A percentile compares a stretch with the other conserved stretches of the same genome.
phyloP scores from a whole-genome alignment of 1,139 yeast species.

The Taphrina sp. region DNA sequence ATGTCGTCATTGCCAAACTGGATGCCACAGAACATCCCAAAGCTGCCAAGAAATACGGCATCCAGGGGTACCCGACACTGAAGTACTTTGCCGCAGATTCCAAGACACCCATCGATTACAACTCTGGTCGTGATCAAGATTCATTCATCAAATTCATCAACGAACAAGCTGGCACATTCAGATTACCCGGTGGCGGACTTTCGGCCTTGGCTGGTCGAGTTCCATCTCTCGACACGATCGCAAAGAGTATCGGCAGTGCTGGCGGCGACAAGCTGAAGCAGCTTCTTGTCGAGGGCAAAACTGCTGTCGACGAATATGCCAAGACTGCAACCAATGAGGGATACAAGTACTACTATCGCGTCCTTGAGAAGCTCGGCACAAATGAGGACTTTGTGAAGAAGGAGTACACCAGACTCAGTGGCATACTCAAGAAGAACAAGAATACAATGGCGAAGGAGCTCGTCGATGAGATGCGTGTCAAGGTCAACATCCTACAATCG shows the following conservation, averaged over 20 bases:
- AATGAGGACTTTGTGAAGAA: conserved; percentile 24
- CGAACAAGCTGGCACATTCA: conserved; percentile 52
- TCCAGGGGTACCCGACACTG: conserved; percentile 66
- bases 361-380: conserved; percentile 31
- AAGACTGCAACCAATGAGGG: conserved; percentile 17
- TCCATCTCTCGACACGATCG: conserved; percentile 46
- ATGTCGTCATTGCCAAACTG: conserved; percentile 47
- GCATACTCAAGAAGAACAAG: conserved; percentile 16
- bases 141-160: conserved; percentile 55
- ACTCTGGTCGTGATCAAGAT: conserved; percentile 50
- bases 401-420: conserved; percentile 27
- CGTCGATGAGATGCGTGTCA: conserved; percentile 25
- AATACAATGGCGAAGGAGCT: conserved; percentile 21
- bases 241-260: conserved; percentile 31
- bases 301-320: conserved; percentile 39
- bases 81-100: conserved; percentile 49
- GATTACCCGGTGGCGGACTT: conserved; percentile 57
- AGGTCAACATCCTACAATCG: conserved; percentile 30
- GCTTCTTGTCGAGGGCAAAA: conserved; percentile 41
- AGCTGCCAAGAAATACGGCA: conserved; percentile 55
- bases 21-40: conserved; percentile 66
- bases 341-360: conserved; percentile 32
- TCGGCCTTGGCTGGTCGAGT: conserved; percentile 57
- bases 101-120: conserved; percentile 47
- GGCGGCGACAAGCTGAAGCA: conserved; percentile 39